Evolutionary conservation across 192 early-diverging fungal genomes (phyloP), one percentile per base, ranked within the genome.

Genomic region (Umbelopsis ramanniana): DNA sequence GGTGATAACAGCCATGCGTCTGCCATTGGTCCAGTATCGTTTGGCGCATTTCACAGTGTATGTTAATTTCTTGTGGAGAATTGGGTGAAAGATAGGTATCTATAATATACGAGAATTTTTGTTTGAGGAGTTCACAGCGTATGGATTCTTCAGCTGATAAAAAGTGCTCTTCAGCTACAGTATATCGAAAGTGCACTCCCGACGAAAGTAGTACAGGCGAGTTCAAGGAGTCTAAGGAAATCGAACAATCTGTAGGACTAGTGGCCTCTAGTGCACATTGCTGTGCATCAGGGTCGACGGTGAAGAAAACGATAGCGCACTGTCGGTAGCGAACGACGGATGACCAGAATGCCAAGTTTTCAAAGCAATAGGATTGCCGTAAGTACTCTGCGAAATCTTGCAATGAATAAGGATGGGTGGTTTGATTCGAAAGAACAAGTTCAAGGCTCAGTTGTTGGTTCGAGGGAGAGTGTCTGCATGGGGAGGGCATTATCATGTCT

Each of bases 321-420:
- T 63, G 57, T 6, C 57, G 57, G 35, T 63, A 63, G 4, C 57
- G 10, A 37, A 63, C 33, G 0, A 63, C 57, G 26, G 57, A 63
- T 63, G 57, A 63, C 57, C 57, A 84, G 22, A 84, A 84, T 3
- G 72, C 71, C 0, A 81, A 73, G 68, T 84, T 84, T 47, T 84
- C 79, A 23, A 66, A 40, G 26, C 79, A 81, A 46, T 76, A 77
- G 5, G 80, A 74, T 47, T 50, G 29, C 24, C 79, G 48, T 17
- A 84, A 52, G 24, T 78, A 81, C 5, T 71, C 71, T 4, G 71
- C 75, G 72, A 81, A 84, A 23, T 69, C 53, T 26, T 69, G 47
- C 14, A 80, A 55, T 1, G 75, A 72, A 33, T 73, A 80, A 0
- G 67, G 72, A 43, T 54, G 54, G 1, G 63, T 53, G 12, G 73